A percentile compares a stretch with the other conserved stretches of the same genome.
Evolutionary conservation across 2,329 filamentous ascomycete genomes (phyloP).

Genomic region (Capronia americana): DNA sequence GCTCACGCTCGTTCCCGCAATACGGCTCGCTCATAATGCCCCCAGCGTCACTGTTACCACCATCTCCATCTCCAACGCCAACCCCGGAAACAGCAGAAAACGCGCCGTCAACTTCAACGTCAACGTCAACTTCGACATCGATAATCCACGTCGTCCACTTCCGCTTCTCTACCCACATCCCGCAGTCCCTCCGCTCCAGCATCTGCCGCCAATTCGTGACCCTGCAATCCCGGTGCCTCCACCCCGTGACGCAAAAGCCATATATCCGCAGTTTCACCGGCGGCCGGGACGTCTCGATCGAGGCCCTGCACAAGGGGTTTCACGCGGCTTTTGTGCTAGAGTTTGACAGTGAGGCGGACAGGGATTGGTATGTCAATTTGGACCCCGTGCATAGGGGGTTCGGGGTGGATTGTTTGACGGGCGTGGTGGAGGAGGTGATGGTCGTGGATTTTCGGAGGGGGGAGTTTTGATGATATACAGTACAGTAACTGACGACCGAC

Average conservation of each 20-base stretch:
- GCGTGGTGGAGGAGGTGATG: conserved; percentile 28
- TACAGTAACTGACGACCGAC: no score
- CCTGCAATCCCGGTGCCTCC: conserved; percentile 7
- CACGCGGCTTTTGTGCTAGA: conserved; percentile 73
- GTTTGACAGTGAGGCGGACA: conserved; percentile 68
- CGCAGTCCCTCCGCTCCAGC: background rate
- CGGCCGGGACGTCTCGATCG: conserved; percentile 22
- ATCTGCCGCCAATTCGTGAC: conserved; percentile 10
- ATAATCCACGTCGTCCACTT: conserved; percentile 27
- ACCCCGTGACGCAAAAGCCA: conserved; percentile 12
- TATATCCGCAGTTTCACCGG: conserved; percentile 27
- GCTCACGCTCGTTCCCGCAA: no score
- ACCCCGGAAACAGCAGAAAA: background rate
- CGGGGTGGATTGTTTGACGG: conserved; percentile 21
- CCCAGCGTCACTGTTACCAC: background rate
- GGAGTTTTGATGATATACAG: conserved; percentile 21
- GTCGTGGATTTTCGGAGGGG: conserved; percentile 25
- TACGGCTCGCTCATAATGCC: background rate
- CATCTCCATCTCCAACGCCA: background rate
- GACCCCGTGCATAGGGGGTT: conserved; percentile 56
- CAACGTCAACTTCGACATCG: background rate
- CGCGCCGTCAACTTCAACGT: background rate
- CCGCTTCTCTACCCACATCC: conserved; percentile 20
- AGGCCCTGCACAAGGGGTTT: conserved; percentile 54
- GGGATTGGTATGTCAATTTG: conserved; percentile 69